These are phyloP conservation scores for Neonectria coccinea DNA, from an alignment of 2,329 filamentous ascomycete genomes.

Conservation along the genomic window DNA sequence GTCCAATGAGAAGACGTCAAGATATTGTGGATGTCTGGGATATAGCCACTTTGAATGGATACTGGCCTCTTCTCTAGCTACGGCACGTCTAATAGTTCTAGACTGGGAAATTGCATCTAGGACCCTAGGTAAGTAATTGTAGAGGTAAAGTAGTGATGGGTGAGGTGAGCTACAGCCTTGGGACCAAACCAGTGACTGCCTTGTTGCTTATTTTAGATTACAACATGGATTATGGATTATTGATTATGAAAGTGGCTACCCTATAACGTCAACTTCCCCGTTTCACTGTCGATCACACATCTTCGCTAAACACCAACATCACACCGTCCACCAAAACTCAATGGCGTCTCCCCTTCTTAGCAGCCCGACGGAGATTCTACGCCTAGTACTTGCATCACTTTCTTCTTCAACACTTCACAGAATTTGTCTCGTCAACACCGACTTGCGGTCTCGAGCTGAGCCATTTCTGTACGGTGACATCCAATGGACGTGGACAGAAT, in stretches of 20 bases:
- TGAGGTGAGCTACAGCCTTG: not conserved
- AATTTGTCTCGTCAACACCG: not conserved
- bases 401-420: not conserved
- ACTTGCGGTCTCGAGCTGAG: not conserved
- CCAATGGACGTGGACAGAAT: not conserved
- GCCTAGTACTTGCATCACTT: not conserved
- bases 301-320: not conserved
- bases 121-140: not conserved
- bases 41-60: too few species aligned
- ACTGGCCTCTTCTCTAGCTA: too few species aligned
- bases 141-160: too few species aligned
- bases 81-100: too few species aligned
- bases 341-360: conserved; percentile 1
- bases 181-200: too few species aligned
- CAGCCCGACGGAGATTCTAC: not conserved
- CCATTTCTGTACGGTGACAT: not conserved
- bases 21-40: too few species aligned
- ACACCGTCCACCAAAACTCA: not conserved
- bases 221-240: too few species aligned
- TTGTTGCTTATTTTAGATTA: not conserved
- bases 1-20: not conserved
- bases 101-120: too few species aligned
- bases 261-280: not conserved
- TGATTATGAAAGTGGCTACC: not conserved
- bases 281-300: not conserved